Evolutionary conservation across 2,329 filamentous ascomycete species (phyloP).

Genomic region (Colletotrichum sp.): DNA sequence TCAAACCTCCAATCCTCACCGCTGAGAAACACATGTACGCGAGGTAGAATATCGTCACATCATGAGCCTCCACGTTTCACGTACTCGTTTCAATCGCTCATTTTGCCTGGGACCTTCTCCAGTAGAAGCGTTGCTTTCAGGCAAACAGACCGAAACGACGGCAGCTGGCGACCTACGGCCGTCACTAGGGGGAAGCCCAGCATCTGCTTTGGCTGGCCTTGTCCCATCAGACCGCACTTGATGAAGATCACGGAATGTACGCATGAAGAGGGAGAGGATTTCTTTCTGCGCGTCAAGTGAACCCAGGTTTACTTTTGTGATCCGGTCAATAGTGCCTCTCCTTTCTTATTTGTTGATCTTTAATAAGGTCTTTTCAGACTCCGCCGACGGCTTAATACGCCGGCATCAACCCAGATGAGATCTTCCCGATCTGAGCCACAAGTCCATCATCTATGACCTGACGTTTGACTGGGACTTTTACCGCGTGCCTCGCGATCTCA

Average conservation of each 20-base stretch:
- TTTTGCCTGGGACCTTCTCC: rapidly evolving
- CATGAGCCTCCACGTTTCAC: rapidly evolving
- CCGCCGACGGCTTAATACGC: neutral
- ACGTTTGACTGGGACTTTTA: rapidly evolving
- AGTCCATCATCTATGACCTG: neutral
- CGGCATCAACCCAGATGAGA: neutral
- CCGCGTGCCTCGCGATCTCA: neutral
- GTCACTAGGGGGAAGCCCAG: neutral
- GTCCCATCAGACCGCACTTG: neutral
- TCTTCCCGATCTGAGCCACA: neutral
- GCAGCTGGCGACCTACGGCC: too few relatives aligned
- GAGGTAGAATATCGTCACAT: neutral
- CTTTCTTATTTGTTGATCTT: rapidly evolving
- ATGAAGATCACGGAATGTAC: too few relatives aligned
- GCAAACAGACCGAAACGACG: rapidly evolving
- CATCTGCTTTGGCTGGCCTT: neutral
- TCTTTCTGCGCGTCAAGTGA: too few relatives aligned
- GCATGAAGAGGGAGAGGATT: too few relatives aligned
- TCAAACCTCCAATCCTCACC: neutral
- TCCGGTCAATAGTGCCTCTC: neutral
- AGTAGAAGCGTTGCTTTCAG: rapidly evolving
- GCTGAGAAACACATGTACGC: rapidly evolving
- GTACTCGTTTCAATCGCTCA: neutral
- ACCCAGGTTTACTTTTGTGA: neutral
- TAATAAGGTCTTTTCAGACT: rapidly evolving